phyloP scores from a whole-genome alignment of 805 yeast genomes.

The Myxozyma udenii region DNA sequence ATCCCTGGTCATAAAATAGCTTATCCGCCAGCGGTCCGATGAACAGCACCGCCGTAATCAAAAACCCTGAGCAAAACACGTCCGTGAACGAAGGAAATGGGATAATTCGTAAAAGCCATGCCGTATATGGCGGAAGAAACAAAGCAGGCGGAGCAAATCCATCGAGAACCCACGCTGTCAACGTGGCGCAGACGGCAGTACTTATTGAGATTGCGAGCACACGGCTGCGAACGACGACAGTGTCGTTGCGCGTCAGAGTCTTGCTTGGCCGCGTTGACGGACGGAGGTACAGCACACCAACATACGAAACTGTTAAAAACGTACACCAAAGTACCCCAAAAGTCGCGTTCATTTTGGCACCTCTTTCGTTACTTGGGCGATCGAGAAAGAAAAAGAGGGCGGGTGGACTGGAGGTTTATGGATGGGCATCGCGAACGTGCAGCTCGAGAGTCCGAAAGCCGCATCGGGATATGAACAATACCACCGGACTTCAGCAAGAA shows the following conservation, averaged over 20 bases:
- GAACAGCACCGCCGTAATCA: constrained; percentile 43
- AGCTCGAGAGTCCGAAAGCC: no score
- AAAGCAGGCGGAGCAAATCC: background rate
- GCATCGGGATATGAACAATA: no score
- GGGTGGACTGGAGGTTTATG: no score
- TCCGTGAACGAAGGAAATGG: constrained; percentile 13
- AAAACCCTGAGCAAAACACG: constrained; percentile 14
- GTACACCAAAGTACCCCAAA: constrained; percentile 4
- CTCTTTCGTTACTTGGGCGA: no score
- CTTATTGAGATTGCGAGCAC: constrained; percentile 15
- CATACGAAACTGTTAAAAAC: constrained; percentile 22
- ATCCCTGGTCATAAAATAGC: constrained; percentile 33
- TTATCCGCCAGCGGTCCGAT: constrained; percentile 49
- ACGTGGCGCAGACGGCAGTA: constrained; percentile 10
- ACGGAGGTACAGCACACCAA: constrained; percentile 29
- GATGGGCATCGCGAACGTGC: no score
- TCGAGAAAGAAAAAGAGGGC: no score
- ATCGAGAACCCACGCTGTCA: constrained; percentile 19
- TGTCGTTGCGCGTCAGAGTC: constrained; percentile 18
- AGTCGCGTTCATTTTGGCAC: background rate
- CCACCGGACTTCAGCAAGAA: no score
- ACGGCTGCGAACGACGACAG: constrained; percentile 14
- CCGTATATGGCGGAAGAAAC: constrained; percentile 3
- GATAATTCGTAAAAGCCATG: constrained; percentile 7
- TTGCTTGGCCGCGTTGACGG: constrained; percentile 26